These are phyloP conservation scores for Raffaelea albimanens DNA, from an alignment of 2,329 filamentous ascomycete species.

Conservation along the genomic window DNA sequence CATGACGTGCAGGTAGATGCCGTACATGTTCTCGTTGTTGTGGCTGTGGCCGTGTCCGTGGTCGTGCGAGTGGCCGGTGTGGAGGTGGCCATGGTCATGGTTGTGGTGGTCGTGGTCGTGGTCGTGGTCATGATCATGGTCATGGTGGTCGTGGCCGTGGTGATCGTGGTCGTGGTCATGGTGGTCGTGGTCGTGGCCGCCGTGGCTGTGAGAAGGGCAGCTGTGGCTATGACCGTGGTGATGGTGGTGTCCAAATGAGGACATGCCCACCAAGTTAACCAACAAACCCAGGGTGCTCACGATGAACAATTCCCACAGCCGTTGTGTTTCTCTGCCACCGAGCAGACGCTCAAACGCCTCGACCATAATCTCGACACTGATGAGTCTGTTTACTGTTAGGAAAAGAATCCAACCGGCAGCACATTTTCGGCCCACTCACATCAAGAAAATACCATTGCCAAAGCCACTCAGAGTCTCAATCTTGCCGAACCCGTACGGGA, in stretches of 20 bases:
- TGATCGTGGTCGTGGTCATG: conserved; percentile 26
- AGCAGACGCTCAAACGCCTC: conserved; percentile 84
- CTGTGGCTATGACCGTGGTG: conserved; percentile 42
- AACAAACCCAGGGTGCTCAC: conserved; percentile 79
- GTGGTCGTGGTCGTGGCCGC: conserved; percentile 22
- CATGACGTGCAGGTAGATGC: conserved; percentile 91
- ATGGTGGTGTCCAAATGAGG: conserved; percentile 66
- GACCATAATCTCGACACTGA: conserved; percentile 92
- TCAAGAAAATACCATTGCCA: conserved; percentile 88
- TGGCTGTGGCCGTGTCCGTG: conserved; percentile 41
- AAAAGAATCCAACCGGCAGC: not conserved
- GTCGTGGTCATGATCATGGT: conserved; percentile 20
- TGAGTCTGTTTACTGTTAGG: conserved; percentile 47
- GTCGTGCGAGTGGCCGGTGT: conserved; percentile 17
- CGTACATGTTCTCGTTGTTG: conserved; percentile 95
- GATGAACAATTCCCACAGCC: conserved; percentile 76
- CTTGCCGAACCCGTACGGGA: conserved; percentile 94
- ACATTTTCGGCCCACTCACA: conserved; percentile 43
- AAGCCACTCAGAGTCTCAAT: conserved; percentile 95
- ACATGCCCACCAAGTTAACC: conserved; percentile 88
- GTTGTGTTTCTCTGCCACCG: conserved; percentile 73
- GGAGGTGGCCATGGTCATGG: conserved; percentile 16
- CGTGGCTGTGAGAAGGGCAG: conserved; percentile 18
- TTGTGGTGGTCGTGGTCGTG: conserved; percentile 19
- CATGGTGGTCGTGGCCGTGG: conserved; percentile 27